These are phyloP conservation scores for Penicillium sp. DNA, from an alignment of 2,329 filamentous ascomycete species.

Conservation along the genomic window DNA sequence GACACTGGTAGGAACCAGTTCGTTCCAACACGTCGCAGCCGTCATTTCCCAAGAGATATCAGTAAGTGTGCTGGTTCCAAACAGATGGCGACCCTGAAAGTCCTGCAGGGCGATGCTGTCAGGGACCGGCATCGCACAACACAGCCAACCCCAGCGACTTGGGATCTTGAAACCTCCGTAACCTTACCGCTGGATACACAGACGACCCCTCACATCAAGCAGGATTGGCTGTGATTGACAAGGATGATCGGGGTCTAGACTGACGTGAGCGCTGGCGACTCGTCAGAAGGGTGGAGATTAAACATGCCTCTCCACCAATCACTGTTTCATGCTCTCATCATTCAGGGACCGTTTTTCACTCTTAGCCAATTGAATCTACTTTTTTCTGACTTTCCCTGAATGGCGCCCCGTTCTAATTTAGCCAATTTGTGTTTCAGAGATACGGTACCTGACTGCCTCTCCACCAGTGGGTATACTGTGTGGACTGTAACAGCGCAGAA, in stretches of 20 bases:
- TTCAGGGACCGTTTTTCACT: conserved; percentile 24
- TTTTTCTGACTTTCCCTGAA: conserved; percentile 22
- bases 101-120: conserved; percentile 5
- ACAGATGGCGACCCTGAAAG: background rate
- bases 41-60: background rate
- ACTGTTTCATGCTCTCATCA: background rate
- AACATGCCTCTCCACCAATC: conserved; percentile 18
- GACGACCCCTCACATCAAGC: background rate
- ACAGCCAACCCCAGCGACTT: background rate
- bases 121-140: conserved; percentile 3
- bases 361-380: conserved; percentile 18
- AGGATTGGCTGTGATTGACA: background rate
- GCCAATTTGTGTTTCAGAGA: conserved; percentile 19
- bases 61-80: conserved; percentile 4
- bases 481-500: conserved; percentile 3
- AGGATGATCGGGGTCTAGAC: background rate
- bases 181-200: conserved; percentile 4
- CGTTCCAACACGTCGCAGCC: conserved; percentile 10
- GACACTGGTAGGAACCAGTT: background rate
- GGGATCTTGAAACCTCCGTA: background rate
- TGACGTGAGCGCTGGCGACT: background rate
- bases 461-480: background rate
- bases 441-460: conserved; percentile 13
- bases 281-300: background rate
- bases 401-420: conserved; percentile 28